A percentile compares a stretch with the other conserved stretches of the same genome.
Conservation (phyloP, 768 basidiomycete species). For the Hygrocybe coccinea region DNA sequence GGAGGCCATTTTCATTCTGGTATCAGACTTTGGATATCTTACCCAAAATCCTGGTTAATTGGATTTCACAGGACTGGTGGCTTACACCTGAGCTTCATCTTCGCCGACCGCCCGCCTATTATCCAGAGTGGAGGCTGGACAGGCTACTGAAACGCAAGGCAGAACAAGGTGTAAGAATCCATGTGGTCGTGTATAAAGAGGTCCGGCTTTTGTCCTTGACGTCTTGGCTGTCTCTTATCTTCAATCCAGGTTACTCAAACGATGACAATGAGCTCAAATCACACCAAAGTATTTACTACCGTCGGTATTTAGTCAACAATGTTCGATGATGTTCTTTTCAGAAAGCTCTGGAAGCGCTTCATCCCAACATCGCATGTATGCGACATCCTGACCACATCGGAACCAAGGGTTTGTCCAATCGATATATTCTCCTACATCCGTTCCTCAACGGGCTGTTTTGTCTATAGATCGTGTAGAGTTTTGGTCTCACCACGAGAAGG, state of each 20-base stretch:
- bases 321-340: slow-evolving; percentile 20
- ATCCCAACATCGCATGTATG: slow-evolving; percentile 85
- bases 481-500: slow-evolving; percentile 93
- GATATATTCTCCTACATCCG: not conserved
- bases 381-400: slow-evolving; percentile 90
- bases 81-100: slow-evolving; percentile 92
- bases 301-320: not conserved
- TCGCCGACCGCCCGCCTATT: slow-evolving; percentile 80
- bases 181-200: slow-evolving; percentile 94
- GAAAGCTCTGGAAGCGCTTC: slow-evolving; percentile 74
- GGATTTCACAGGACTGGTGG: slow-evolving; percentile 74
- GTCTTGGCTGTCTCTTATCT: not conserved
- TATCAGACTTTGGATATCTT: slow-evolving; percentile 18
- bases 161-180: slow-evolving; percentile 84
- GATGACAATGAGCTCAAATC: slow-evolving; percentile 82
- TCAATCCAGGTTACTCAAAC: slow-evolving; percentile 72
- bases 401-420: slow-evolving; percentile 49
- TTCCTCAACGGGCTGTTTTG: not conserved
- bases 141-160: slow-evolving; percentile 82
- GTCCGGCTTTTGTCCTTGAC: slow-evolving; percentile 26
- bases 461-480: slow-evolving; percentile 68
- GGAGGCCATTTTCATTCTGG: slow-evolving; percentile 85
- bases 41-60: not conserved
- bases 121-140: slow-evolving; percentile 89
- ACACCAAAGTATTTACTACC: slow-evolving; percentile 56